Base-by-base conservation (phyloP, 805 yeast species). In the Suhomyces sp. region DNA sequence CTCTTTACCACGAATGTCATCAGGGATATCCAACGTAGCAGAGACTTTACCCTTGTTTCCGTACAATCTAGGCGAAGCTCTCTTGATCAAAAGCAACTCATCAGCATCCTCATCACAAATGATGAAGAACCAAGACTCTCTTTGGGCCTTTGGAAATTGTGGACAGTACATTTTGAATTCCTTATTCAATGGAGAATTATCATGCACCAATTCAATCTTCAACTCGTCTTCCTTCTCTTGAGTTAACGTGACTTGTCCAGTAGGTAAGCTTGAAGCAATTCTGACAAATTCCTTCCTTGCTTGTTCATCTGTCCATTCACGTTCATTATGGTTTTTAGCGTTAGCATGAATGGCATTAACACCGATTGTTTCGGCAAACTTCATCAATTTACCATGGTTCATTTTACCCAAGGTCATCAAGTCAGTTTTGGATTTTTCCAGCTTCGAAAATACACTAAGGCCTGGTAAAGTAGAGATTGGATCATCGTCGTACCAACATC, bases 91-190 rank as follows among this genome's bases (percentile, higher is more conserved):
- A 24, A 74, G 58, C 18, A 91, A 54, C 49, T 81, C 85, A 28
- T 72, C 72, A 2, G 58, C 65, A 5, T 63, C 59, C 18, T 61
- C 60, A 42, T 79, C 77, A 41, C 75, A 64, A 7, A 81, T 47
- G 31, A 91, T 74, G 7, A 81, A 74, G 56, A 91, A 87, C 98
- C 98, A 93, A 0, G 95, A 79, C 55, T 93, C 98, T 51, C 88
- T 81, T 60, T 93, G 98, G 2, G 80, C 68, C 58, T 93, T 91
- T 28, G 96, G 95, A 63, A 86, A 93, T 48, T 76, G 77, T 2
- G 95, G 91, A 38, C 90, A 70, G 50, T 81, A 78, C 33, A 87
- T 75, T 44, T 76, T 76, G 65, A 79, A 84, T 28, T 82, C 88
- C 3, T 66, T 63, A 43, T 73, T 76, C 36, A 63, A 52, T 3